phyloP scores from a whole-genome alignment of 805 yeast genomes.

The Monosporozyma solicola region DNA sequence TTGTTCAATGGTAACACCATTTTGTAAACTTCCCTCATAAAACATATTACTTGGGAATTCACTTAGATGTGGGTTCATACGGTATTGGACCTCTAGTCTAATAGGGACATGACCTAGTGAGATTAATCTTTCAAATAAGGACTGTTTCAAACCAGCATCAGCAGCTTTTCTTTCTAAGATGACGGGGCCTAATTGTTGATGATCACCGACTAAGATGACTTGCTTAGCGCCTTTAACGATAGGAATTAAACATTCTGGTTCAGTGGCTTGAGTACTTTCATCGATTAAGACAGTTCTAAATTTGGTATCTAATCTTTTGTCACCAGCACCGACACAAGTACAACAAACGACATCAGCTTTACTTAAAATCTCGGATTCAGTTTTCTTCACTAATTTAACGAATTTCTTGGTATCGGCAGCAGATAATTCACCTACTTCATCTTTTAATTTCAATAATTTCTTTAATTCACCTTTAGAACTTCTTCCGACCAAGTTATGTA shows the following conservation, averaged over 20 bases:
- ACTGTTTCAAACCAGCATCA: constrained; percentile 78
- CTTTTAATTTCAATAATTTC: constrained; percentile 48
- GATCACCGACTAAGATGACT: constrained; percentile 87
- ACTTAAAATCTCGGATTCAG: constrained; percentile 43
- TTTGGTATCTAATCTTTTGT: constrained; percentile 46
- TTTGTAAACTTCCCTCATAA: constrained; percentile 85
- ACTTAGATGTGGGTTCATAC: constrained; percentile 86
- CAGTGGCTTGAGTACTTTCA: constrained; percentile 90
- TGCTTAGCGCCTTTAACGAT: constrained; percentile 84
- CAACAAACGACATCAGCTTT: constrained; percentile 74
- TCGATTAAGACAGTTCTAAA: constrained; percentile 81
- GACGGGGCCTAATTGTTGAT: constrained; percentile 91
- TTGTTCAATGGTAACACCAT: constrained; percentile 77
- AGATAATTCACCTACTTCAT: constrained; percentile 62
- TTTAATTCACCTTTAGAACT: constrained; percentile 48
- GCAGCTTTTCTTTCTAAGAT: constrained; percentile 72
- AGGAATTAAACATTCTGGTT: constrained; percentile 86
- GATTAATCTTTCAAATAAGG: constrained; percentile 79
- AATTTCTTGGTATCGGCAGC: constrained; percentile 42
- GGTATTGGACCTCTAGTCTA: constrained; percentile 82
- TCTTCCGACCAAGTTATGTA: constrained; percentile 44
- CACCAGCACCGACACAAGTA: constrained; percentile 92
- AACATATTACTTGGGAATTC: constrained; percentile 88
- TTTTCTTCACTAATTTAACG: constrained; percentile 33
- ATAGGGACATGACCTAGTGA: constrained; percentile 77